phyloP scores from a whole-genome alignment of 768 basidiomycete species.

The Termitomyces sp. region DNA sequence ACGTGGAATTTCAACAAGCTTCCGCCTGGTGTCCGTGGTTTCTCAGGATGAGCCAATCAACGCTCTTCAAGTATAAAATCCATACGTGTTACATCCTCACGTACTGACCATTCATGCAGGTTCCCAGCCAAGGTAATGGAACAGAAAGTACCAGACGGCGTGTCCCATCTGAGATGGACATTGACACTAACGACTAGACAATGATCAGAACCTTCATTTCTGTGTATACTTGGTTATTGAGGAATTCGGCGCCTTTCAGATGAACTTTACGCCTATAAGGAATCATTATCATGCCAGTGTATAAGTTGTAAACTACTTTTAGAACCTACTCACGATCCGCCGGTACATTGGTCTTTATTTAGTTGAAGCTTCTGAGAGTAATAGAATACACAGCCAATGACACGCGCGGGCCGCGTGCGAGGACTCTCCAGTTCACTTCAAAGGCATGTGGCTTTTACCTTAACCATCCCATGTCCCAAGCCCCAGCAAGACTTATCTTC shows the following conservation, averaged over 20 bases:
- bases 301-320: not conserved
- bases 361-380: not conserved
- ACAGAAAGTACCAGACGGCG: constrained; percentile 9
- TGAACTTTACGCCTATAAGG: not conserved
- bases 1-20: constrained; percentile 32
- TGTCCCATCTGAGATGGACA: not conserved
- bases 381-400: not conserved
- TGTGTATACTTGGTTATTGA: not conserved
- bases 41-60: constrained; percentile 21
- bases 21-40: constrained; percentile 27
- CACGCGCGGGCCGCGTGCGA: not conserved
- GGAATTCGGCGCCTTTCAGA: not conserved
- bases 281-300: not conserved
- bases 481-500: constrained; percentile 47
- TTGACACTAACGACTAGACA: constrained; percentile 12
- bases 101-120: not conserved
- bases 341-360: not conserved
- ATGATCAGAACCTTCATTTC: constrained; percentile 2
- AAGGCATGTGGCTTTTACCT: constrained; percentile 13
- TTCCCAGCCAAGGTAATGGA: constrained; percentile 9
- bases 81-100: not conserved
- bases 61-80: constrained; percentile 13
- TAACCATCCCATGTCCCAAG: constrained; percentile 42
- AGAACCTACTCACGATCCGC: not conserved
- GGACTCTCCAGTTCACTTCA: not conserved